Conservation (phyloP, 306 rosid genomes). For the Cicer pinnatifidum region DNA sequence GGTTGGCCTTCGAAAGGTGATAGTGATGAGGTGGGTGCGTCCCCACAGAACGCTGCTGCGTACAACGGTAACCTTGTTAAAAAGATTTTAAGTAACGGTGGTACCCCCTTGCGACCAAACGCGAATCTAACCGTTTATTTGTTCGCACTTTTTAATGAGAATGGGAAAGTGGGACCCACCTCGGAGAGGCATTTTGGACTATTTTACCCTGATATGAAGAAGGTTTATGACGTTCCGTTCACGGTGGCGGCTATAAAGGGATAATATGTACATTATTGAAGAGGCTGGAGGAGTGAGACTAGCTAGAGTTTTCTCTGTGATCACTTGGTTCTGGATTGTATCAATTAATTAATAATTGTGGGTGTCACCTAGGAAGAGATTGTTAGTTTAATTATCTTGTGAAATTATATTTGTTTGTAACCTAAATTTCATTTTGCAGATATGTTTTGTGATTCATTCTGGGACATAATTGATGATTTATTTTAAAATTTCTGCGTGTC, state of each 20-base stretch:
- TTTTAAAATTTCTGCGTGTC: too few relatives aligned
- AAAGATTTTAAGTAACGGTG: conserved; percentile 67
- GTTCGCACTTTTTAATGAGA: conserved; percentile 91
- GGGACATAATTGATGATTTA: too few relatives aligned
- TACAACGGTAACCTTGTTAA: conserved; percentile 91
- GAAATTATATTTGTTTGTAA: conserved; percentile 23
- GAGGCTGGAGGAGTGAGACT: not conserved
- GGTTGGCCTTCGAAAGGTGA: conserved; percentile 97
- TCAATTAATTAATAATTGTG: conserved; percentile 25
- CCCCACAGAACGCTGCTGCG: conserved; percentile 75
- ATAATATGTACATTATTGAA: too few relatives aligned
- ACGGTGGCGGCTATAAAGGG: conserved; percentile 59
- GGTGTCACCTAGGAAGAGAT: not conserved
- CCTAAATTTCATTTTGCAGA: conserved; percentile 29
- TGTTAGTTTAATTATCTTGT: conserved; percentile 35
- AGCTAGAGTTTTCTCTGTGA: not conserved
- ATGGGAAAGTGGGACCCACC: conserved; percentile 72
- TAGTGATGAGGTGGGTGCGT: conserved; percentile 76
- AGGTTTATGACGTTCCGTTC: conserved; percentile 76
- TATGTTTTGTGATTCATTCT: not conserved
- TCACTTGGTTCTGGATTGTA: conserved; percentile 21
- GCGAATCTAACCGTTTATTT: conserved; percentile 86
- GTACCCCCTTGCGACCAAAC: conserved; percentile 83
- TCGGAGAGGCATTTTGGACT: conserved; percentile 92
- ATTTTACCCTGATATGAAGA: conserved; percentile 69